These are phyloP conservation scores for Xylariaceae sp. DNA, from an alignment of 2,329 filamentous ascomycete genomes.

Conservation along the genomic window DNA sequence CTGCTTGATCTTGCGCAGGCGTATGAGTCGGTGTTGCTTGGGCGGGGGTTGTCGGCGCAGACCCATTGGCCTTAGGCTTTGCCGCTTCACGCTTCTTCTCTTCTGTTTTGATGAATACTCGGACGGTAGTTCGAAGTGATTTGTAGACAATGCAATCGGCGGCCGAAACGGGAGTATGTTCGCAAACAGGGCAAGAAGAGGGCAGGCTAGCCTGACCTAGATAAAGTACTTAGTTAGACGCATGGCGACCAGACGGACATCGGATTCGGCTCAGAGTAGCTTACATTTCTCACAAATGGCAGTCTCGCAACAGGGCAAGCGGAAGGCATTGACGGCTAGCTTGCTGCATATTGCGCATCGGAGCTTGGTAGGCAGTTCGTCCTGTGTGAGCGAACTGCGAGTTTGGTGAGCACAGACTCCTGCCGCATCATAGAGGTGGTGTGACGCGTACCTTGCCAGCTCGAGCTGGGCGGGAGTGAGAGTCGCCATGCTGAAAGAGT, in stretches of 20 bases:
- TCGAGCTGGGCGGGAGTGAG: slow-evolving; percentile 50
- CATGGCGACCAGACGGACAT: neutral
- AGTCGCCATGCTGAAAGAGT: slow-evolving; percentile 26
- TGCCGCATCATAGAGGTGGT: neutral
- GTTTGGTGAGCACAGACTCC: slow-evolving; percentile 5
- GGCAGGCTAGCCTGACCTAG: slow-evolving; percentile 70
- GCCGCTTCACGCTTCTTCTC: slow-evolving; percentile 79
- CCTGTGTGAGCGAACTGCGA: slow-evolving; percentile 65
- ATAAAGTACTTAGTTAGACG: neutral
- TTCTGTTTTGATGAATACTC: slow-evolving; percentile 82
- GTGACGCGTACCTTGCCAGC: slow-evolving; percentile 46
- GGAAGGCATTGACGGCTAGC: slow-evolving; percentile 83
- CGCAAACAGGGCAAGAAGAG: slow-evolving; percentile 84
- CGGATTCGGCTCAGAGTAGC: slow-evolving; percentile 26
- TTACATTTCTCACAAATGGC: slow-evolving; percentile 86
- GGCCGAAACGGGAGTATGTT: slow-evolving; percentile 79
- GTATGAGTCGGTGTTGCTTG: slow-evolving; percentile 36
- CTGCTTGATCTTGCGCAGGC: slow-evolving; percentile 27
- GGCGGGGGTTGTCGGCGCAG: slow-evolving; percentile 36
- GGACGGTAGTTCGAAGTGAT: slow-evolving; percentile 83
- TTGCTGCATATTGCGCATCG: slow-evolving; percentile 92
- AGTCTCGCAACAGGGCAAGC: slow-evolving; percentile 91
- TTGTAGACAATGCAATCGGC: slow-evolving; percentile 88
- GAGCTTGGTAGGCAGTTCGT: slow-evolving; percentile 92
- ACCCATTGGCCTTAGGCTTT: slow-evolving; percentile 43